Conservation (phyloP, 2,329 filamentous ascomycete species). For the Fusarium siculi region DNA sequence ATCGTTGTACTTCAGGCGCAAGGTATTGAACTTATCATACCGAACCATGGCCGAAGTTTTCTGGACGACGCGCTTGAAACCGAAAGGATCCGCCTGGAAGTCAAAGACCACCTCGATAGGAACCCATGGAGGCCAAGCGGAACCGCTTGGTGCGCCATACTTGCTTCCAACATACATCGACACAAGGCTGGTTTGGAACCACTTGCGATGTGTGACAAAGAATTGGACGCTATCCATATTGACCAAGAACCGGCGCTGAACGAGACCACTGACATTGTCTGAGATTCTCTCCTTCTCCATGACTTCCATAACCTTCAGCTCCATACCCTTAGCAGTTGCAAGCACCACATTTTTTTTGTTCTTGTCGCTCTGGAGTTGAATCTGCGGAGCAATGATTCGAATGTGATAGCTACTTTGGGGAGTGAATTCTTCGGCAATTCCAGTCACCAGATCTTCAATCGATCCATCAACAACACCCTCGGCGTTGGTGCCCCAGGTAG, state of each 20-base stretch:
- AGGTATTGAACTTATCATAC: conserved; percentile 97
- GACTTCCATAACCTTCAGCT: conserved; percentile 95
- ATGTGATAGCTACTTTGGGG: conserved; percentile 95
- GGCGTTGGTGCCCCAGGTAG: conserved; percentile 47
- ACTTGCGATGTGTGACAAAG: conserved; percentile 95
- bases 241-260: conserved; percentile 92
- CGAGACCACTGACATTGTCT: conserved; percentile 92
- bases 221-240: conserved; percentile 99
- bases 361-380: conserved; percentile 98
- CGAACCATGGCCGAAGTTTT: conserved; percentile 94
- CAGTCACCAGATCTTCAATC: conserved; percentile 73
- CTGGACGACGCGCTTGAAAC: conserved; percentile 97
- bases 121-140: conserved; percentile 97
- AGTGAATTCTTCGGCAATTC: conserved; percentile 87
- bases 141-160: conserved; percentile 86
- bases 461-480: conserved; percentile 53
- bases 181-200: conserved; percentile 83
- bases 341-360: conserved; percentile 96
- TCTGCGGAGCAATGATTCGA: conserved; percentile 94
- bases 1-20: conserved; percentile 97
- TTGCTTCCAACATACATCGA: conserved; percentile 94
- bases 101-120: conserved; percentile 99
- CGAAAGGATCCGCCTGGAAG: conserved; percentile 91
- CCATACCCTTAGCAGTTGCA: conserved; percentile 97
- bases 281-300: conserved; percentile 96